Conservation (phyloP, 2,329 filamentous ascomycete species). For the Apiospora kogelbergensis region DNA sequence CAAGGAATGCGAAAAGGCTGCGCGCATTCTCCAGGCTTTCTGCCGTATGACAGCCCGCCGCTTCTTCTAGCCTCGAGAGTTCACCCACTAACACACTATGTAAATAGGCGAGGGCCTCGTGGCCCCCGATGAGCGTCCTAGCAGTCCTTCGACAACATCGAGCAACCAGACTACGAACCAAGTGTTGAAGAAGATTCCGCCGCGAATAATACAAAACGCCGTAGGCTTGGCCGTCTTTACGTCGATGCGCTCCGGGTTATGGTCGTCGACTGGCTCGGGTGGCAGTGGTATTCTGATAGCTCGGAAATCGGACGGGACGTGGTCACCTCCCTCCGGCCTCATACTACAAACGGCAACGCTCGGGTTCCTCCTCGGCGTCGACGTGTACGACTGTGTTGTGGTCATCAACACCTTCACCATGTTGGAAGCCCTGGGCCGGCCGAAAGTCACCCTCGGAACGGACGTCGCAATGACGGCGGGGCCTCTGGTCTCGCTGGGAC, state of each 20-base stretch:
- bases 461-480: slow-evolving; percentile 77
- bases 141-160: slow-evolving; percentile 25
- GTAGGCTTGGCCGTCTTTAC: slow-evolving; percentile 93
- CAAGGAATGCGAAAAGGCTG: slow-evolving; percentile 88
- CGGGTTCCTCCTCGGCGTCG: slow-evolving; percentile 86
- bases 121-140: slow-evolving; percentile 40
- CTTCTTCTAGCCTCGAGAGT: not conserved
- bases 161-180: slow-evolving; percentile 51
- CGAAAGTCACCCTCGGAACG: slow-evolving; percentile 77
- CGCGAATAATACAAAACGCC: slow-evolving; percentile 81
- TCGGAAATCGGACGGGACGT: slow-evolving; percentile 79
- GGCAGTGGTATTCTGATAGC: slow-evolving; percentile 86
- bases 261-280: slow-evolving; percentile 80
- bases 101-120: slow-evolving; percentile 56
- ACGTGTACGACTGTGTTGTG: slow-evolving; percentile 94
- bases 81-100: slow-evolving; percentile 8
- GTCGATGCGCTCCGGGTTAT: slow-evolving; percentile 89
- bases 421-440: slow-evolving; percentile 78
- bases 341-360: slow-evolving; percentile 86
- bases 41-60: slow-evolving; percentile 61
- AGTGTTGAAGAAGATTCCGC: slow-evolving; percentile 78
- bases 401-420: slow-evolving; percentile 87
- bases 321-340: slow-evolving; percentile 90
- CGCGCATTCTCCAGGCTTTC: slow-evolving; percentile 85
- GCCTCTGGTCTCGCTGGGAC: slow-evolving; percentile 62